phyloP scores from a whole-genome alignment of 2,329 filamentous ascomycete genomes.

The Trichoderma oligosporum region DNA sequence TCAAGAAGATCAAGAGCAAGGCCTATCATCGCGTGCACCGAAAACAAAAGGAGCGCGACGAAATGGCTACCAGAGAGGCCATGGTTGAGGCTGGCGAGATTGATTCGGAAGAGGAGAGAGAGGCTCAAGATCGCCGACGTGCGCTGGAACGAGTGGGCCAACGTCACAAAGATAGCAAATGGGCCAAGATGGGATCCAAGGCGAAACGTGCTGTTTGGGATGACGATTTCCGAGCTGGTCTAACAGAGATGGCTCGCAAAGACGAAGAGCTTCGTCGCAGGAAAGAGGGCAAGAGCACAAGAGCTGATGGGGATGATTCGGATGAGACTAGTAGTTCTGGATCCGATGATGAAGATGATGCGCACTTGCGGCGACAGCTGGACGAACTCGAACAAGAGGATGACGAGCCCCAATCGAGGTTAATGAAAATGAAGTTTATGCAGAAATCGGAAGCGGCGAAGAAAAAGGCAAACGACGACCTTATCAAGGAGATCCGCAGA shows the following conservation, averaged over 20 bases:
- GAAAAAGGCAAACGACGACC: constrained; percentile 76
- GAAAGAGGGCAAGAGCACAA: constrained; percentile 65
- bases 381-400: constrained; percentile 46
- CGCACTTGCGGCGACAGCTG: constrained; percentile 46
- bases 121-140: constrained; percentile 65
- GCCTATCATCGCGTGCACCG: constrained; percentile 88
- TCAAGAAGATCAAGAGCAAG: constrained; percentile 99
- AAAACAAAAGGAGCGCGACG: constrained; percentile 59
- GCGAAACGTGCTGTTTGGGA: constrained; percentile 82
- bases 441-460: constrained; percentile 75
- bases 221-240: constrained; percentile 72
- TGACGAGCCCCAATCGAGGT: constrained; percentile 56
- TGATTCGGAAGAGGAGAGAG: constrained; percentile 62
- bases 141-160: constrained; percentile 83
- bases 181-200: constrained; percentile 80
- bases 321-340: constrained; percentile 56
- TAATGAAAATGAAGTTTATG: constrained; percentile 93
- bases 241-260: constrained; percentile 75
- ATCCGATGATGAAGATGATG: constrained; percentile 55
- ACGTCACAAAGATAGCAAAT: constrained; percentile 83
- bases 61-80: constrained; percentile 50
- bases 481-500: constrained; percentile 63
- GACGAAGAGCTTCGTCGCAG: constrained; percentile 78
- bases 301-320: constrained; percentile 46
- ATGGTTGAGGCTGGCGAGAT: constrained; percentile 56